Conservation (phyloP, 495 filamentous ascomycete genomes). For the Rostrohypoxylon terebratum region DNA sequence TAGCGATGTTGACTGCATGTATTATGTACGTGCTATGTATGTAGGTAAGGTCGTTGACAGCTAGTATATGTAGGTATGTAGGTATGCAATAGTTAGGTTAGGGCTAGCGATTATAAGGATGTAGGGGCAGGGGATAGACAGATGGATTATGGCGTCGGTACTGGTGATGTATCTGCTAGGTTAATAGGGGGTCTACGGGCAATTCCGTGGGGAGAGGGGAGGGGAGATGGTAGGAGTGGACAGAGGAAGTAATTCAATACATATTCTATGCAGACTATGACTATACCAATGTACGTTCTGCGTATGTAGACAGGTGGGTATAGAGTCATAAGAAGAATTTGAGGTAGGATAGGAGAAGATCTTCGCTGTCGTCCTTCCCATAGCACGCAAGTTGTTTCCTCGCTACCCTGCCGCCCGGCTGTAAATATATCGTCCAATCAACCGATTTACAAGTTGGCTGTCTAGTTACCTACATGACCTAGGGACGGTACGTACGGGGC, state of each 20-base stretch:
- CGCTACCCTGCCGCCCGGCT: slow-evolving; percentile 13
- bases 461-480: not conserved
- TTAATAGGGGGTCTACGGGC: not conserved
- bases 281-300: not conserved
- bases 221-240: not conserved
- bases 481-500: not conserved
- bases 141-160: not conserved
- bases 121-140: not conserved
- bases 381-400: slow-evolving; percentile 19
- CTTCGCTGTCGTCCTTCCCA: slow-evolving; percentile 20
- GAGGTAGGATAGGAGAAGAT: slow-evolving; percentile 5
- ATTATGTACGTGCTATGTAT: slow-evolving; percentile 3
- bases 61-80: not conserved
- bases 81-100: not conserved
- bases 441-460: not conserved
- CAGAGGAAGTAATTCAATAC: not conserved
- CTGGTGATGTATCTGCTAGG: slow-evolving; percentile 3
- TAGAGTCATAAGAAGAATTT: not conserved
- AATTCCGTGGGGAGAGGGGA: not conserved
- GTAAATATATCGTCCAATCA: slow-evolving; percentile 8
- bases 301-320: slow-evolving; percentile 7
- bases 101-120: not conserved
- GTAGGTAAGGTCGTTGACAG: slow-evolving; percentile 19
- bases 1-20: slow-evolving; percentile 11
- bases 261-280: not conserved